Evolutionary conservation across 441 rosid genomes (phyloP), one percentile per base, ranked within the genome.

Genomic region (Breynia disticha): DNA sequence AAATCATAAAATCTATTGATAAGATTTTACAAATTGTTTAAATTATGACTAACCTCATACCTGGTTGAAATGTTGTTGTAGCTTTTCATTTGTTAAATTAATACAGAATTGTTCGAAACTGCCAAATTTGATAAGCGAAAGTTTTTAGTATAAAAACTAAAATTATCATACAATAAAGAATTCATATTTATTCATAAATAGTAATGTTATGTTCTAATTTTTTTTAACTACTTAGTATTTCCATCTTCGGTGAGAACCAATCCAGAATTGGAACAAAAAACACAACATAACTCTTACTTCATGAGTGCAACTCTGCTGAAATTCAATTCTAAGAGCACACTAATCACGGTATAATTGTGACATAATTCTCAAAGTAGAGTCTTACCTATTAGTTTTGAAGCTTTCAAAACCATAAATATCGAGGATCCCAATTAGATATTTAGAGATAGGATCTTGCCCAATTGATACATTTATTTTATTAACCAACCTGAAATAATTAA

Each of bases 371-470:
- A 11, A 3, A 41, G 13, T 11, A 2, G n/a, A 41, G n/a, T 15
- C 10, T 71, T 74, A 87, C 98, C 98, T 90, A 61, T 83, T 90
- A 64, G 67, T 72, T 67, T 71, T 63, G 65, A 90, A 90, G 76
- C 98, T 90, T 66, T 90, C 98, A 50, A 90, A 90, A 57, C 96
- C 98, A 78, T 90, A 90, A 47, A 90, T 90, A 78, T 87, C 98
- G 59, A 87, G 98, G 68, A 90, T 84, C 53, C 98, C 95, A 50
- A 90, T 90, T 71, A 76, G 68, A 64, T 72, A 79, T 55, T 69
- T 75, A 9, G 96, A 90, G 19, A 67, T 46, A 60, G 81, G 80
- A 79, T 90, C 96, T 73, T 90, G 97, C 60, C 97, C 97, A 48
- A 90, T 87, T 70, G 97, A 83, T 48, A 66, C 58, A 62, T 90